Conservation (phyloP, 306 rosid genomes). For the Trifolium pratense region DNA sequence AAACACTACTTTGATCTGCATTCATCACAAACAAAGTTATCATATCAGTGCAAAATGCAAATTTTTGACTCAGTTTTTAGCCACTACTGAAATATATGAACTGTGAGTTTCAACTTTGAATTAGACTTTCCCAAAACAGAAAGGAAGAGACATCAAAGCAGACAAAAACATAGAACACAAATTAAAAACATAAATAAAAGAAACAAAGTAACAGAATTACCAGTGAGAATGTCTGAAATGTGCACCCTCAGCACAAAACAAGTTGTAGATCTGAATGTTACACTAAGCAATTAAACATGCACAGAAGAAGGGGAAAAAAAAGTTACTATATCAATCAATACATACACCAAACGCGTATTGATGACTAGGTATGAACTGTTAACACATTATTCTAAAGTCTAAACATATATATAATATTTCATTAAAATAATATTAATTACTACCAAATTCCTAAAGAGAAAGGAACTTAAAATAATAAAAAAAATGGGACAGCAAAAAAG, state of each 20-base stretch:
- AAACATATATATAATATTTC: constrained; percentile 48
- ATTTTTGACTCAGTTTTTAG: constrained; percentile 21
- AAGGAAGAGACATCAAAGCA: constrained; percentile 33
- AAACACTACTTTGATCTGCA: constrained; percentile 57
- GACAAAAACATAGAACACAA: constrained; percentile 52
- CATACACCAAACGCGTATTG: constrained; percentile 70
- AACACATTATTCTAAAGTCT: constrained; percentile 51
- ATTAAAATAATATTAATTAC: constrained; percentile 32
- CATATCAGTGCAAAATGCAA: constrained; percentile 4
- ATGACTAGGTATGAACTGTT: constrained; percentile 86
- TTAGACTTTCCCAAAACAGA: not conserved
- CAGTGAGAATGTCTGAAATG: constrained; percentile 58
- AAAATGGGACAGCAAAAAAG: constrained; percentile 12
- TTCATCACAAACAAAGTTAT: constrained; percentile 37
- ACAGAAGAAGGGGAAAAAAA: constrained; percentile 32
- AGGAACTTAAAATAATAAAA: not conserved
- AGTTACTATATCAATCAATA: constrained; percentile 51
- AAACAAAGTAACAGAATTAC: constrained; percentile 53
- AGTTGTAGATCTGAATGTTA: constrained; percentile 68
- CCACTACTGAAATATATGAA: constrained; percentile 27
- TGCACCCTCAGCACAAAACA: constrained; percentile 43
- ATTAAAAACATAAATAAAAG: constrained; percentile 49
- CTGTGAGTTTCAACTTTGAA: constrained; percentile 28
- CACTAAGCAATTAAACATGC: constrained; percentile 49
- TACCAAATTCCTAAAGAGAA: constrained; percentile 35